Evolutionary conservation across 768 basidiomycete species (phyloP), one percentile per base, ranked within the genome.

Genomic region (Xerocomellus intermedius): DNA sequence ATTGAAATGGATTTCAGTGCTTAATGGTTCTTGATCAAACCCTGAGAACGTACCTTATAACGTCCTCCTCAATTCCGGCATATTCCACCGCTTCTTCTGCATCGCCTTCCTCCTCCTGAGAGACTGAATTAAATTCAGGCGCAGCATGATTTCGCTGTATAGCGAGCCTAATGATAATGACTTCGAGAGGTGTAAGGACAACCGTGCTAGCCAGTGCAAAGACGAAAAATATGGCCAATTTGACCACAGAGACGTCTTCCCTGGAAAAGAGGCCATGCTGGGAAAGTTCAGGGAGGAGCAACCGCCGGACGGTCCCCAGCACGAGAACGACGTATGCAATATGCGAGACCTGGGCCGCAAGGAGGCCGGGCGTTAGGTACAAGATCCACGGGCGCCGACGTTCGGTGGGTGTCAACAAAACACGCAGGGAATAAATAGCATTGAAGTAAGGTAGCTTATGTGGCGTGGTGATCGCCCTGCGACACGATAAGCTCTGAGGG

Each of bases 61-160:
- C 91, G 60, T 94, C 91, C 64, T 94, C 91, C 24, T 87, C 84
- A 6, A 75, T 70, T 16, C 86, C 87, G 24, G 82, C 77, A 61
- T 83, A 93, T 59, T 89, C 87, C 6, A 74, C 70, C 2, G 74
- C 72, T 43, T 82, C 80, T 54, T 89, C 81, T 3, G 73, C 75
- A 61, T 87, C 85, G 7, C 82, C 83, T 38, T 86, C 85, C 17
- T 82, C 82, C 61, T 92, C 89, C 64, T 90, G 87, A 4, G 83
- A 74, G 30, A 89, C 82, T 1, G 88, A 85, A 58, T 89, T 87
- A 64, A 82, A 89, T 52, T 87, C 88, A 6, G 84, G 74, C 16
- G 86, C 84, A 8, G 86, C 83, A 59, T 92, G 90, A 59, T 93
- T 94, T 50, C 91, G 82, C 64, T 94, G 91, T 52, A 94, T 87